These are phyloP conservation scores for Cercospora citrullina DNA, from an alignment of 2,329 filamentous ascomycete genomes.

Conservation along the genomic window DNA sequence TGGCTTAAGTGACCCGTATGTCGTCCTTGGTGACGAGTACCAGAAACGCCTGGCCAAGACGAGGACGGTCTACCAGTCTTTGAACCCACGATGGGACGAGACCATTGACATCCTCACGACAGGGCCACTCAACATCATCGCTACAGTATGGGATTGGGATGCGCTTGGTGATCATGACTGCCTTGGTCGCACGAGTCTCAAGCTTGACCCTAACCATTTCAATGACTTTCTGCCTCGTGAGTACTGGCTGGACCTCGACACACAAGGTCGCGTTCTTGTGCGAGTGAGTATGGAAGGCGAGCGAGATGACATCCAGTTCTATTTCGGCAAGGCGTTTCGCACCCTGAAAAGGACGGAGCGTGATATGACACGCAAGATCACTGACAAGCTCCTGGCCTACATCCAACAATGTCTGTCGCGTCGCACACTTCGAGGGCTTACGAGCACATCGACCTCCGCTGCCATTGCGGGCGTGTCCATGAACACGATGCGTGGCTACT, in stretches of 20 bases:
- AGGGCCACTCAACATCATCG: slow-evolving; percentile 88
- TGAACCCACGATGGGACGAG: slow-evolving; percentile 97
- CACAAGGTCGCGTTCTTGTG: slow-evolving; percentile 83
- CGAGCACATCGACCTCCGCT: slow-evolving; percentile 50
- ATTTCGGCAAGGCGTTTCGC: slow-evolving; percentile 95
- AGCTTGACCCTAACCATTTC: slow-evolving; percentile 97
- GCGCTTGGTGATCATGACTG: slow-evolving; percentile 97
- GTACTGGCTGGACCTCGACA: slow-evolving; percentile 97
- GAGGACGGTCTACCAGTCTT: slow-evolving; percentile 80
- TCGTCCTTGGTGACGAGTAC: slow-evolving; percentile 95
- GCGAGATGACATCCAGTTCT: slow-evolving; percentile 96
- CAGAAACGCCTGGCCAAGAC: slow-evolving; percentile 96
- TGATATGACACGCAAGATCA: slow-evolving; percentile 97
- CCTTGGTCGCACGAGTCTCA: slow-evolving; percentile 92
- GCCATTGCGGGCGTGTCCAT: slow-evolving; percentile 60
- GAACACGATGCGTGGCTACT: slow-evolving; percentile 66
- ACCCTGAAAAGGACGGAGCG: slow-evolving; percentile 92
- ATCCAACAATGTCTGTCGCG: slow-evolving; percentile 87
- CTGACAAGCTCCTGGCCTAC: slow-evolving; percentile 94
- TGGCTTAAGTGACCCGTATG: slow-evolving; percentile 92
- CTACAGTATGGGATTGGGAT: slow-evolving; percentile 98
- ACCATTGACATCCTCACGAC: slow-evolving; percentile 93
- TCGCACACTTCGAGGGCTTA: slow-evolving; percentile 72
- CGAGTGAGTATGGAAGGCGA: slow-evolving; percentile 98
- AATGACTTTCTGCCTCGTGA: slow-evolving; percentile 92